phyloP scores from a whole-genome alignment of 306 rosid species.

The Medicago arabica region DNA sequence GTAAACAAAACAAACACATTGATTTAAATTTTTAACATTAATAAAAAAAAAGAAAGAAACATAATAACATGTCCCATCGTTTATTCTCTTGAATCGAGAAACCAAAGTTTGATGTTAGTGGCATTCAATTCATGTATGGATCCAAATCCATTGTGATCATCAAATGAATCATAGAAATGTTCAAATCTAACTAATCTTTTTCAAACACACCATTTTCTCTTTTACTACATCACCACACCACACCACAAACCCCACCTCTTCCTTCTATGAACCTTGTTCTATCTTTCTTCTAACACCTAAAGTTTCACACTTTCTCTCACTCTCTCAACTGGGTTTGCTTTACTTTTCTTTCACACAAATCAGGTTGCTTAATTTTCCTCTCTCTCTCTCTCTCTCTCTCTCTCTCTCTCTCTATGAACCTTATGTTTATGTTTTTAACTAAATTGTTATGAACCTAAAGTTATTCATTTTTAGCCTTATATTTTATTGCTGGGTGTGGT shows the following conservation, averaged over 20 bases:
- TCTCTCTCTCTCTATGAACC: constrained; percentile 1
- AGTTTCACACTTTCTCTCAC: constrained; percentile 26
- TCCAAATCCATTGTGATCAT: constrained; percentile 29
- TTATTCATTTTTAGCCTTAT: background rate
- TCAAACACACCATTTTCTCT: background rate
- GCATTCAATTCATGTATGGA: constrained; percentile 32
- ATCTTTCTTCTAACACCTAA: constrained; percentile 30
- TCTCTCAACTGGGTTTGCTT: constrained; percentile 42
- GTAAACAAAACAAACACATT: background rate
- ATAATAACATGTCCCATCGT: constrained; percentile 59
- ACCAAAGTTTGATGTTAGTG: background rate
- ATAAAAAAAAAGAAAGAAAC: constrained; percentile 56
- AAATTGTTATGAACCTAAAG: constrained; percentile 29
- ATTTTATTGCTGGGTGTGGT: too few relatives aligned
- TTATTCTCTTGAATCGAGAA: constrained; percentile 85
- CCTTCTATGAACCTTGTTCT: background rate
- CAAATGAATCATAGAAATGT: constrained; percentile 11
- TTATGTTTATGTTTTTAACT: too few relatives aligned
- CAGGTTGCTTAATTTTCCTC: constrained; percentile 53
- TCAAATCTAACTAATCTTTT: constrained; percentile 20
- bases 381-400: constrained; percentile 30
- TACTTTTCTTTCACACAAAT: constrained; percentile 39
- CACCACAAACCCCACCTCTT: background rate
- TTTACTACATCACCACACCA: background rate
- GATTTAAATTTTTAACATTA: constrained; percentile 3